Base-by-base conservation (phyloP, 257 asterid species). In the Nicotiana noctiflora region DNA sequence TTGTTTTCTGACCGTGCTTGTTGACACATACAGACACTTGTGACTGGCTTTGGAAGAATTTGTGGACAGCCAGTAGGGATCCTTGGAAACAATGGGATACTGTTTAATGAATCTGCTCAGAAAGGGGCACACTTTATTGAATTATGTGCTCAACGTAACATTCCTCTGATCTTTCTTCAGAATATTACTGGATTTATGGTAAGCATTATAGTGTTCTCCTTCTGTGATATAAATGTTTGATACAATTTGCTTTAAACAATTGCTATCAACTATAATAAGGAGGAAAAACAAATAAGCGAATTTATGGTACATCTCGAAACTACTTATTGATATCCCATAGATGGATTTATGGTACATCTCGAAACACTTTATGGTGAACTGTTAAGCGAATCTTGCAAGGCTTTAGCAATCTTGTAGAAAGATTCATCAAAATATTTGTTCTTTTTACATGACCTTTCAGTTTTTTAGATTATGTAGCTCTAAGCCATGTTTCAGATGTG, bases 131-230 rank as follows among this genome's bases (percentile, higher is more conserved):
- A 96, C 86, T 96, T 96, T 79, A 94, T 96, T 83, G 99, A 96
- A 85, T 77, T 96, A 80, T 96, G 99, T 84, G 81, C 93, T 83
- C 98, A 95, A 78, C 97, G 98, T 51, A 90, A 91, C 88, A 91
- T 95, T 79, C 97, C 99, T 2, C 79, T 95, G 89, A 85, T 95
- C 86, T 95, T 95, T 88, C 98, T 95, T 80, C 99, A 95, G 90
- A 95, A 95, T 81, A 93, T 95, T 88, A 91, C 98, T 49, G 99
- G 99, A 72, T 95, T 95, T 81, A 95, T 95, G 98, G 98, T 93
- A 86, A 60, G 86, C 61, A 49, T 31, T 67, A 10, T 64, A 40
- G n/a, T 18, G 10, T 53, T 61, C 19, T 66, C 66, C 64, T 80
- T 68, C 56, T 76, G 52, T 31, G 57, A 61, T 31, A 13, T 21